Evolutionary conservation across 495 filamentous ascomycete species (phyloP).

Genomic region (Xylaria longipes): DNA sequence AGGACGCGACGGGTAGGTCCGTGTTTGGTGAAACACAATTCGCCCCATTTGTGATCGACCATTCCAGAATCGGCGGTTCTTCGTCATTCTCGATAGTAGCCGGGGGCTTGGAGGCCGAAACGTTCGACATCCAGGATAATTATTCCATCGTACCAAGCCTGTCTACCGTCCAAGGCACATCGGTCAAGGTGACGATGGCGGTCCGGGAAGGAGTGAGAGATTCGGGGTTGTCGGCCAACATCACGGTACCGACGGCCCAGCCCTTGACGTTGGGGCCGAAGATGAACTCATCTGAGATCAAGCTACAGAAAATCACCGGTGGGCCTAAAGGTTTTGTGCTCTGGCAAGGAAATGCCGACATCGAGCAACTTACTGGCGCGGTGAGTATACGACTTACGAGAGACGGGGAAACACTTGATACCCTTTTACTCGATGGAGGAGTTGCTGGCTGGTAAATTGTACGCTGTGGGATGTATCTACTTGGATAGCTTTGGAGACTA

Average conservation of each 20-base stretch:
- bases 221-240: constrained; percentile 27
- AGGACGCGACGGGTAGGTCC: constrained; percentile 30
- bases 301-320: constrained; percentile 26
- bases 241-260: constrained; percentile 37
- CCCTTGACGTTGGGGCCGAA: constrained; percentile 41
- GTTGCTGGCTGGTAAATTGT: constrained; percentile 36
- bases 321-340: constrained; percentile 26
- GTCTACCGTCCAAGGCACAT: constrained; percentile 24
- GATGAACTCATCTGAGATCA: constrained; percentile 25
- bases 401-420: constrained; percentile 33
- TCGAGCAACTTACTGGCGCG: constrained; percentile 29
- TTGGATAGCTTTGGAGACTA: background rate
- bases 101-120: constrained; percentile 23
- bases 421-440: constrained; percentile 32
- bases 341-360: constrained; percentile 29
- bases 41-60: constrained; percentile 28
- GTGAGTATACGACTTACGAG: constrained; percentile 32
- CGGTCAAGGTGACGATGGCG: constrained; percentile 36
- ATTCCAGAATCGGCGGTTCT: constrained; percentile 9
- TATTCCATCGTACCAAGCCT: constrained; percentile 39
- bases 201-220: constrained; percentile 20
- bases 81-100: constrained; percentile 33
- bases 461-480: background rate
- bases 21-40: constrained; percentile 34
- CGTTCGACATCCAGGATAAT: constrained; percentile 37